Evolutionary conservation across 2,329 filamentous ascomycete species (phyloP).

Genomic region (Macrophomina pseudophaseolina): DNA sequence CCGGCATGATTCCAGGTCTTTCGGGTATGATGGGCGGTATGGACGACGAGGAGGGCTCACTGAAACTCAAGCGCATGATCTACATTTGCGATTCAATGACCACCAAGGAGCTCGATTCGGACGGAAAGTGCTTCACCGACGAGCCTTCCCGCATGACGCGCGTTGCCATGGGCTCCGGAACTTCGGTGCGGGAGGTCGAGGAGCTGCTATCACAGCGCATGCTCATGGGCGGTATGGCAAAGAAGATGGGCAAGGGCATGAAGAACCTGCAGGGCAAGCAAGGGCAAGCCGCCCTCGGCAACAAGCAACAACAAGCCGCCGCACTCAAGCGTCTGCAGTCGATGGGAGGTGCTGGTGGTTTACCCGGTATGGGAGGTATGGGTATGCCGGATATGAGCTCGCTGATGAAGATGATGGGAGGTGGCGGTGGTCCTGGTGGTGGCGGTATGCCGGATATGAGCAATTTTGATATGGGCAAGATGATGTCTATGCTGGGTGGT

Average conservation of each 20-base stretch:
- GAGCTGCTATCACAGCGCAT: constrained; percentile 96
- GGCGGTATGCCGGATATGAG: constrained; percentile 65
- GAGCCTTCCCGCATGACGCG: constrained; percentile 92
- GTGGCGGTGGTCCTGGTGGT: constrained; percentile 61
- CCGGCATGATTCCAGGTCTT: constrained; percentile 97
- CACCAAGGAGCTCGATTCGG: constrained; percentile 89
- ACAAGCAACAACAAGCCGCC: constrained; percentile 89
- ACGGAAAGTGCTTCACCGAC: constrained; percentile 92
- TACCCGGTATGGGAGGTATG: constrained; percentile 62
- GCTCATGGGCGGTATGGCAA: constrained; percentile 99
- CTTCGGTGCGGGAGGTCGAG: constrained; percentile 89
- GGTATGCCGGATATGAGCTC: constrained; percentile 80
- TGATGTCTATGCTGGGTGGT: constrained; percentile 47
- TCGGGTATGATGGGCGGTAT: constrained; percentile 92
- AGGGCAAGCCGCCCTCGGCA: constrained; percentile 85
- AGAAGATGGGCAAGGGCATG: constrained; percentile 98
- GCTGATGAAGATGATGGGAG: constrained; percentile 90
- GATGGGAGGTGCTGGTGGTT: constrained; percentile 77
- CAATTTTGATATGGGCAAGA: constrained; percentile 41
- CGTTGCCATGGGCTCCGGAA: constrained; percentile 87
- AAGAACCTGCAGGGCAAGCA: constrained; percentile 97
- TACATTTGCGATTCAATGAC: constrained; percentile 99
- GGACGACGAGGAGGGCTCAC: constrained; percentile 93
- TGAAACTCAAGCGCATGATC: constrained; percentile 96
- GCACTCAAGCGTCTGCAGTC: constrained; percentile 96